Conservation (phyloP, 108 stramenopile genomes). For the Cyclotella atomus region DNA sequence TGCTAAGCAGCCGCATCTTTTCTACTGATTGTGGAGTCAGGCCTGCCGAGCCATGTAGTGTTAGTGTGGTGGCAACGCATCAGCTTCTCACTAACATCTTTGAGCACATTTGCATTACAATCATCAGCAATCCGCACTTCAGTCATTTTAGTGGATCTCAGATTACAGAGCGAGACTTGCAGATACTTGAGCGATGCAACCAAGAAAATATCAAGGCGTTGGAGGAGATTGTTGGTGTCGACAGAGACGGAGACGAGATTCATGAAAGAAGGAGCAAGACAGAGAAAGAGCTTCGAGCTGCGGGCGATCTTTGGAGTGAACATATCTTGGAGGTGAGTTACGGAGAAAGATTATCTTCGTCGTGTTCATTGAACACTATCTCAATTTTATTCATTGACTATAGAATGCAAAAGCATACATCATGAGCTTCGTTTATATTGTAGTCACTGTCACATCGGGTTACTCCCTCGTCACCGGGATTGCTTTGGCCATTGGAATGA, state of each 20-base stretch:
- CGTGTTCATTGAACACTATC: no score
- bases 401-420: conserved; percentile 34
- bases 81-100: conserved; percentile 56
- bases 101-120: conserved; percentile 47
- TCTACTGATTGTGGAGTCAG: conserved; percentile 53
- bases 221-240: conserved; percentile 54
- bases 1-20: conserved; percentile 47
- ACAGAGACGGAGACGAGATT: conserved; percentile 31
- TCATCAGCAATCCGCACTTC: conserved; percentile 45
- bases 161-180: conserved; percentile 46
- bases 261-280: conserved; percentile 37
- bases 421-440: conserved; percentile 52
- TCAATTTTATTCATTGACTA: no score
- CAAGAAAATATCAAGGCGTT: conserved; percentile 48
- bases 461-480: conserved; percentile 45
- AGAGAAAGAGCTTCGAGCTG: conserved; percentile 39
- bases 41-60: conserved; percentile 59
- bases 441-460: conserved; percentile 48
- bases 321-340: conserved; percentile 43
- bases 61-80: conserved; percentile 54
- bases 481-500: conserved; percentile 33
- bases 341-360: not conserved
- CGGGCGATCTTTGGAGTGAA: conserved; percentile 54
- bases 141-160: conserved; percentile 43
- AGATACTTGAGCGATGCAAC: conserved; percentile 48